These are phyloP conservation scores for Grigorovia transvaalensis DNA, from an alignment of 805 yeast genomes.

Conservation along the genomic window DNA sequence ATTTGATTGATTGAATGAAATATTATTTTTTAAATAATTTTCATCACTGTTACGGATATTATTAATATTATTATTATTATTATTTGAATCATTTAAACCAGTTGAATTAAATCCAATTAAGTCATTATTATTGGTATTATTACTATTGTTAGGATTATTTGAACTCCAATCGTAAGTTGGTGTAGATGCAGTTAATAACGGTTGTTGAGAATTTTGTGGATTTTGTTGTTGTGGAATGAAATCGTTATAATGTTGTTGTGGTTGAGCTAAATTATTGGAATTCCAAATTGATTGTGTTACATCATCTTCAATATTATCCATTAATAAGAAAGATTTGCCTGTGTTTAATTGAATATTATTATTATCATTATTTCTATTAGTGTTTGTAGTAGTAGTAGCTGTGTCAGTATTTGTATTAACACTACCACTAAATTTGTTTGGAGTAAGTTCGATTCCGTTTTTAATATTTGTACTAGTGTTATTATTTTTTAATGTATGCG, in stretches of 20 bases:
- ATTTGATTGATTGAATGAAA: neutral
- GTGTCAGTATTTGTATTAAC: no score
- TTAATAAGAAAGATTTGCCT: conserved; percentile 30
- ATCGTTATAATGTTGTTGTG: neutral
- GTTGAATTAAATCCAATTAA: neutral
- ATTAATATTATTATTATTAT: neutral
- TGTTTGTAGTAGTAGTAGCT: neutral
- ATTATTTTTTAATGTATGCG: neutral
- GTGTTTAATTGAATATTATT: neutral
- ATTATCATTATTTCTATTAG: neutral
- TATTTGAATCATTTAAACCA: neutral
- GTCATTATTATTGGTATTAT: neutral
- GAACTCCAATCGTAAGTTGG: conserved; percentile 25
- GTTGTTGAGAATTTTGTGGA: conserved; percentile 8
- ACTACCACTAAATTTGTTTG: neutral
- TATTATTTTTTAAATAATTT: neutral
- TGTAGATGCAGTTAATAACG: conserved; percentile 9
- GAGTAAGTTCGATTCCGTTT: neutral
- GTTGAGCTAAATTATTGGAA: conserved; percentile 19
- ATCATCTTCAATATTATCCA: conserved; percentile 28
- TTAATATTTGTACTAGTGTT: neutral
- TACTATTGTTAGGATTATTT: neutral
- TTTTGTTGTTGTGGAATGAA: conserved; percentile 2
- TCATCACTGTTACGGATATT: neutral
- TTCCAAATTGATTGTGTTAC: conserved; percentile 29